Evolutionary conservation across 176 grass and related monocot species (phyloP).

Genomic region (Carex cristatella): DNA sequence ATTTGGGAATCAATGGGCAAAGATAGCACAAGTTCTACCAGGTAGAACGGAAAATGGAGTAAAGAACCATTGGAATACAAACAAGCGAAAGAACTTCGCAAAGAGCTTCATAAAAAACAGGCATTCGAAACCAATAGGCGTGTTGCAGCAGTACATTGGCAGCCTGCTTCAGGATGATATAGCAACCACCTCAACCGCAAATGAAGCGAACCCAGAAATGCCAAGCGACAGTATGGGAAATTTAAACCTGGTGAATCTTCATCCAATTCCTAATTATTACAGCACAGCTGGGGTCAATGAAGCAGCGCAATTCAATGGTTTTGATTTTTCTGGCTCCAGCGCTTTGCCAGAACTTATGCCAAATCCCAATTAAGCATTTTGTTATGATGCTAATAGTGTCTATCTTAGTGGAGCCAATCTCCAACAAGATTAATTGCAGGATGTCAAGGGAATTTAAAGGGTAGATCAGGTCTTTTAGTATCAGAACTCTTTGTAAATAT

Average conservation of each 20-base stretch:
- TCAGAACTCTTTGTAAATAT: neutral
- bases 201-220: neutral
- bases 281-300: neutral
- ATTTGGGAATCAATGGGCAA: constrained; percentile 13
- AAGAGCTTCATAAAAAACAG: neutral
- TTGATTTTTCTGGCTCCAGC: neutral
- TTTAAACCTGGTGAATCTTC: neutral
- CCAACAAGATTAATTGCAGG: neutral
- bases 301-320: neutral
- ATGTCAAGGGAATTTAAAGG: neutral
- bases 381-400: neutral
- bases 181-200: neutral
- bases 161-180: neutral
- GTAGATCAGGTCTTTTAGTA: neutral
- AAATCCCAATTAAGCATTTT: neutral
- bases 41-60: constrained; percentile 26
- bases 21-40: constrained; percentile 19
- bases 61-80: constrained; percentile 35
- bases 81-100: constrained; percentile 8
- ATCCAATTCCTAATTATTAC: neutral
- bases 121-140: neutral
- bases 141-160: constrained; percentile 22
- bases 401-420: neutral
- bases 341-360: neutral
- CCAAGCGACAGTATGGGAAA: neutral